A percentile compares a stretch with the other conserved stretches of the same genome.
Conservation (phyloP, 306 rosid species). For the Citrullus mucosospermus region DNA sequence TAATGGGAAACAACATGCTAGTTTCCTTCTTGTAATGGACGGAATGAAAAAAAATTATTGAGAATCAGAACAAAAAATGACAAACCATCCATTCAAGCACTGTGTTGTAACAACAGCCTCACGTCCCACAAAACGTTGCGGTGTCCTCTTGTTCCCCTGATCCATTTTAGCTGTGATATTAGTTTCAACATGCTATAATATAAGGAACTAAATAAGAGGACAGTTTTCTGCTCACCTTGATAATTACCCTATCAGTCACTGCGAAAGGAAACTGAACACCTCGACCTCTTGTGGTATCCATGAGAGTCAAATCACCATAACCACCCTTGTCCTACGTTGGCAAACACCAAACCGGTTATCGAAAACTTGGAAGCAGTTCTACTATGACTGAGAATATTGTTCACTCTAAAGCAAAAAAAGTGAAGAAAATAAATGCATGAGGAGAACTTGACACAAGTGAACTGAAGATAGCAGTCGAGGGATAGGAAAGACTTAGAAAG, state of each 20-base stretch:
- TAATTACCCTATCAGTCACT: constrained; percentile 81
- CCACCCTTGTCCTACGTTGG: constrained; percentile 61
- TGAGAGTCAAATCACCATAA: constrained; percentile 47
- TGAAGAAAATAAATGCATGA: neutral
- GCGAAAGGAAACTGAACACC: constrained; percentile 97
- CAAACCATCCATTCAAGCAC: constrained; percentile 98
- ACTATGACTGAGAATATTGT: neutral
- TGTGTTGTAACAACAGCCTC: constrained; percentile 98
- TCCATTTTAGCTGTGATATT: constrained; percentile 19
- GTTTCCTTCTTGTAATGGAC: neutral
- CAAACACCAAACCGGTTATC: neutral
- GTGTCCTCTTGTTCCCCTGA: constrained; percentile 98
- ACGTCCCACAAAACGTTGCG: constrained; percentile 90
- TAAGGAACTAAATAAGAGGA: neutral
- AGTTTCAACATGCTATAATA: neutral
- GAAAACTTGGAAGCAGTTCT: neutral
- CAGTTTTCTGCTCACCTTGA: constrained; percentile 46
- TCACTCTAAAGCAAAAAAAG: neutral
- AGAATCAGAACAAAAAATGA: constrained; percentile 2
- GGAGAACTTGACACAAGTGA: neutral
- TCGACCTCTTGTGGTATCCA: constrained; percentile 63
- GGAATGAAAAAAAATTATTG: neutral
- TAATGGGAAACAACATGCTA: neutral
- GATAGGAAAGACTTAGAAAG: neutral
- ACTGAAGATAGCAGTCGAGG: neutral